Base-by-base conservation (phyloP, 2,329 filamentous ascomycete genomes). In the Sporothrix pallida region DNA sequence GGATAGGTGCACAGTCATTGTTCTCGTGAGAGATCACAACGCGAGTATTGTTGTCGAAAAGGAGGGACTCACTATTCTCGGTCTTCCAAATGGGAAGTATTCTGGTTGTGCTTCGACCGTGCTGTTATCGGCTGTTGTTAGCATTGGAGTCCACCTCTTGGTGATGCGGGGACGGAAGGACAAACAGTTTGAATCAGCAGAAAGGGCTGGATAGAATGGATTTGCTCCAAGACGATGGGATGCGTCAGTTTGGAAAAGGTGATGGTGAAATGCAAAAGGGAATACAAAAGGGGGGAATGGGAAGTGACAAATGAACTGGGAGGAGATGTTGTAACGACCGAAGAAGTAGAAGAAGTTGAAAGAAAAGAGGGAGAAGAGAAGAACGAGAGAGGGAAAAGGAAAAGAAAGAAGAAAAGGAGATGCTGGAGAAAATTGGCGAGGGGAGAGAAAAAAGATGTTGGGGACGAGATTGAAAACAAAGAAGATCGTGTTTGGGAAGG, bases 261-360 rank as follows among this genome's bases (percentile, higher is more conserved):
- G 46, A 54, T 56, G 37, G 69, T 74, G 58, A 44, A 37, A 72
- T 72, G 73, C 62, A 74, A 70, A 60, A 74, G 60, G 70, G 75
- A 74, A 72, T 73, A 58, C 48, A 73, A 73, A 73, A 72, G 62
- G 13, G 31, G 48, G 48, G 37, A 60, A 68, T 46, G 62, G 15
- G 52, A 48, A 42, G 56, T 44, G 44, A 69, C 62, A 72, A 68
- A 56, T 37, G 31, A 60, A 50, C 62, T n/a, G 68, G 31, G 54
- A 50, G 70, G 72, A 71, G 71, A 76, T 75, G 74, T 71, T 77
- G 65, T 75, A 75, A 77, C 56, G 56, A 76, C 74, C 75, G 74
- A 73, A 74, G 76, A 37, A 73, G 75, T 74, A 73, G 72, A 74
- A 75, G 72, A 75, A 72, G 71, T 31, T 60, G 58, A 37, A 37